Base-by-base conservation (phyloP, 768 basidiomycete species). In the Thelephora aurantiotincta region DNA sequence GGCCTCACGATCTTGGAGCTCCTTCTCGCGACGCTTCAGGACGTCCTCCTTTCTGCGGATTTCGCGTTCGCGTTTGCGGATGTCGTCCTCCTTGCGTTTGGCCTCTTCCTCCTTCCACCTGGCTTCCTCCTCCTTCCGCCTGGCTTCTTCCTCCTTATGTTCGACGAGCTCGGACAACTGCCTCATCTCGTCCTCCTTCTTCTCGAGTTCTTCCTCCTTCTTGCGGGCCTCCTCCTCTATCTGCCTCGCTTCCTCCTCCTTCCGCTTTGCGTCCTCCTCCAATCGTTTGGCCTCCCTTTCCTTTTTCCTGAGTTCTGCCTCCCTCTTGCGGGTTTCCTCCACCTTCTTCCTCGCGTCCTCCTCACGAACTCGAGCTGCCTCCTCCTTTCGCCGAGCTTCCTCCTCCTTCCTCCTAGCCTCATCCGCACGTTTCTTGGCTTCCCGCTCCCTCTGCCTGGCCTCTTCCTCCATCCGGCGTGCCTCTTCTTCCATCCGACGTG, bases 111-210 rank as follows among this genome's bases (percentile, higher is more conserved):
- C 57, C 11, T 48, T 46, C 3, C 44, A 48, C 33, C 55, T 48
- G 4, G 58, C 54, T 6, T 58, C 54, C 35, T 60, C 59, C 46
- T 59, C 59, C 36, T 48, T 48, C 20, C 57, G 55, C 46, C 48
- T 55, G 1, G 61, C 56, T 22, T 70, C 70, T 14, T 67, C 67
- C 22, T 62, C 68, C 43, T 55, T 65, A 54, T 49, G 61, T 51
- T 55, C 60, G 33, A 64, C 48, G 3, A 63, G 62, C 33, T 62
- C 63, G 47, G 67, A 65, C 35, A 49, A 55, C 41, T 34, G 49
- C 35, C 38, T 54, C 3, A 60, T 55, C 6, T 59, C 59, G 35
- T 60, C 57, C 18, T 64, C 61, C 4, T 59, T 62, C 44, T 52
- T 55, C 30, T 37, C 57, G 13, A 60, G 66, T 11, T 66, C 65